Evolutionary conservation across 441 rosid species (phyloP), one percentile per base, ranked within the genome.

Genomic region (Codiaeum variegatum): DNA sequence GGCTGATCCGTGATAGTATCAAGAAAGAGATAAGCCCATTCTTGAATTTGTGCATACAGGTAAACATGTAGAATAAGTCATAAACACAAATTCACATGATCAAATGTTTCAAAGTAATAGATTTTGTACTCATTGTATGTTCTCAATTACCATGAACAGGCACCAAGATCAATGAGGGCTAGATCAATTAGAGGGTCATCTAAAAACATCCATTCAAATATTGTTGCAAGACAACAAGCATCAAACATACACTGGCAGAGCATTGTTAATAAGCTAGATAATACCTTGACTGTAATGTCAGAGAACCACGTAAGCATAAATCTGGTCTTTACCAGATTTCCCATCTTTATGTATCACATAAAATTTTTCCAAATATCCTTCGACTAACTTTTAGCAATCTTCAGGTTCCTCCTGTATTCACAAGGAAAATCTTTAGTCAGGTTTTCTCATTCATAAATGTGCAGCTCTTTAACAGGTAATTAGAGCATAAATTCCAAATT

Each of bases 11-110:
- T 42, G 96, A 88, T 75, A 79, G 69, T 73, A 67, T 90, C 24
- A 90, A 88, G 84, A 90, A 88, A 75, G 90, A 90, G 82, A 88
- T 90, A 31, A 72, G 84, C 72, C 91, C 82, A 21, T 84, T 90
- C 62, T 68, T 88, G 74, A 79, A 77, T 78, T 80, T 87, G 73
- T 88, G 96, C 84, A 90, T 90, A 71, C 93, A 90, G 84, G 93
- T 85, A 62, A 77, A 75, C 75, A 62, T 11, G 59, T 42, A 34
- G 18, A 44, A 36, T 24, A n/a, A n/a, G n/a, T n/a, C n/a, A n/a
- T n/a, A 64, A 67, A 23, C n/a, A 13, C 51, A n/a, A 15, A 23
- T 62, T 65, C 29, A 18, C 36, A 69, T 49, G 7, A 18, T 13
- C 44, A 16, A 31, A 58, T 49, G 28, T 32, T 40, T 24, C 16